phyloP scores from a whole-genome alignment of 208 protist species.

The Trichomonas gallinae region DNA sequence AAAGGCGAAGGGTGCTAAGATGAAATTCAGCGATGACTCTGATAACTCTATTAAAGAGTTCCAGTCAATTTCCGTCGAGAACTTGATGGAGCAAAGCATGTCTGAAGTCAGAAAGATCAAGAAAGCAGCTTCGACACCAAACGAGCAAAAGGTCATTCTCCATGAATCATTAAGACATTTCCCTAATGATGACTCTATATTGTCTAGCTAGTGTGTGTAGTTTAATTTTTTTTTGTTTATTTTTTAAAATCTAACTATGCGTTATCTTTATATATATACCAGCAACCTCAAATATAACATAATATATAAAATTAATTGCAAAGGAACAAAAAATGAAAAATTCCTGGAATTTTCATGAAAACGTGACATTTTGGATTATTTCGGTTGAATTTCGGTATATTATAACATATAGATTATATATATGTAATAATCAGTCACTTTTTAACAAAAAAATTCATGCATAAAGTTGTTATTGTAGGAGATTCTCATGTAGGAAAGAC shows the following conservation, averaged over 20 bases:
- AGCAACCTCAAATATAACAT: too few species aligned
- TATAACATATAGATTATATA: too few species aligned
- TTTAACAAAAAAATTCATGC: too few species aligned
- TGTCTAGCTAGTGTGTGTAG: neutral
- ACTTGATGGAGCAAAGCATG: neutral
- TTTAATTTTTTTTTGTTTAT: neutral
- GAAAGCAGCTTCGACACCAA: neutral
- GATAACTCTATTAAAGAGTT: neutral
- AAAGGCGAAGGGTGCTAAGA: neutral
- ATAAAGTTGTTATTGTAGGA: slow-evolving; percentile 14
- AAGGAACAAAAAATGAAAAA: too few species aligned
- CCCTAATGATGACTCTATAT: neutral
- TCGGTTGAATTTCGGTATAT: too few species aligned
- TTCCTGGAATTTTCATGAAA: too few species aligned
- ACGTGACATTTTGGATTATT: too few species aligned
- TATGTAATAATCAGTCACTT: too few species aligned
- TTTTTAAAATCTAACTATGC: too few species aligned
- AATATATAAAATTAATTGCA: too few species aligned
- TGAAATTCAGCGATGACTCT: neutral
- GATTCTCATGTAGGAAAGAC: neutral
- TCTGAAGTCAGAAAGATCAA: neutral
- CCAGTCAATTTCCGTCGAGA: neutral
- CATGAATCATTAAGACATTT: neutral
- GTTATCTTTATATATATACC: too few species aligned
- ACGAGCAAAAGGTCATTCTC: neutral